Evolutionary conservation across 768 basidiomycete species (phyloP).

Genomic region (Serendipita sp.): DNA sequence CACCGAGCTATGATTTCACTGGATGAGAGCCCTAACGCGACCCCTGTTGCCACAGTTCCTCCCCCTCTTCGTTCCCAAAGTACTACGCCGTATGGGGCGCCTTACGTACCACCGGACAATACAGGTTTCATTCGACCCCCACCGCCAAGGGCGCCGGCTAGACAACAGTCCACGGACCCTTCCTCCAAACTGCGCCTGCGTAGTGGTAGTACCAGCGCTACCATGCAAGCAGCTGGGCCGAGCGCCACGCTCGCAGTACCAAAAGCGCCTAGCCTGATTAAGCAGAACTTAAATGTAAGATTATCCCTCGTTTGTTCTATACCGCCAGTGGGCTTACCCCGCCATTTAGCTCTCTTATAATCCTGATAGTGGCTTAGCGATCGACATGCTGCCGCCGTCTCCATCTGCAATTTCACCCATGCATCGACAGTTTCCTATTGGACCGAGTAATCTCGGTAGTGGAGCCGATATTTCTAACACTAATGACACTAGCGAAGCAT

Average conservation of each 20-base stretch:
- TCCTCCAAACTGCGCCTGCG: background rate
- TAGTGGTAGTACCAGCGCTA: background rate
- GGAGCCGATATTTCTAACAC: slow-evolving; percentile 26
- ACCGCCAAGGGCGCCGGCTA: background rate
- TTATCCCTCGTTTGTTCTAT: background rate
- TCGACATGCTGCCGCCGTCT: slow-evolving; percentile 58
- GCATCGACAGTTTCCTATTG: slow-evolving; percentile 23
- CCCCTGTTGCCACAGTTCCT: background rate
- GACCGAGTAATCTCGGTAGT: slow-evolving; percentile 15
- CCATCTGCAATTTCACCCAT: slow-evolving; percentile 33
- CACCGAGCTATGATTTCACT: background rate
- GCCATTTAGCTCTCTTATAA: background rate
- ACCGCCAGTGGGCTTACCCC: too few species aligned
- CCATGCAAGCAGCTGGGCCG: background rate
- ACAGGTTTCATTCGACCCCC: background rate
- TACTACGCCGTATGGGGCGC: background rate
- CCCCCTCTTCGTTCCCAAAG: background rate
- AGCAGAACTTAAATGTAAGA: background rate
- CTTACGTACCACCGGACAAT: background rate
- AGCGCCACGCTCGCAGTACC: background rate
- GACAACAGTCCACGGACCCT: background rate
- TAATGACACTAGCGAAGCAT: slow-evolving; percentile 14
- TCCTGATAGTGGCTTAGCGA: background rate
- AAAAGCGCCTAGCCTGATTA: background rate
- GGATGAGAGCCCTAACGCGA: background rate